Conservation (phyloP, 345 rosid species). For the Dimocarpus longan region DNA sequence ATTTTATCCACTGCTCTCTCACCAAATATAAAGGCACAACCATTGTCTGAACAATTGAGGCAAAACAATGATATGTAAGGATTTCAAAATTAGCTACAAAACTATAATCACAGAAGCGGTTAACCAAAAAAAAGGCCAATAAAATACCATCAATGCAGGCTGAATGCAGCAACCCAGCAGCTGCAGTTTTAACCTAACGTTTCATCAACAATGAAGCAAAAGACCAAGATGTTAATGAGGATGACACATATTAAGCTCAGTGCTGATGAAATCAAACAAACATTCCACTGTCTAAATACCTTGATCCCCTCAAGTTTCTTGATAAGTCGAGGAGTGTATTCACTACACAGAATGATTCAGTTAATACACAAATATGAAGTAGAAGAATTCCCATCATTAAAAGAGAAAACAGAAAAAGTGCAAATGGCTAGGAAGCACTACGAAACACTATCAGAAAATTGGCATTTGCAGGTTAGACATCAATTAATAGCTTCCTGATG, state of each 20-base stretch:
- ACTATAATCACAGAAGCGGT: neutral
- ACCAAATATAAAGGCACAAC: slow-evolving; percentile 79
- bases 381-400: neutral
- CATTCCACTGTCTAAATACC: slow-evolving; percentile 43
- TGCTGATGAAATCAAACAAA: slow-evolving; percentile 18
- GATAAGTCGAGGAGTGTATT: slow-evolving; percentile 89
- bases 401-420: neutral
- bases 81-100: neutral
- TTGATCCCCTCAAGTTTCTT: slow-evolving; percentile 81
- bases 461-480: neutral
- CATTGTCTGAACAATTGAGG: slow-evolving; percentile 61
- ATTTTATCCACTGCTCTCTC: slow-evolving; percentile 54
- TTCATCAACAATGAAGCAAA: slow-evolving; percentile 26
- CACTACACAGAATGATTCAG: slow-evolving; percentile 54
- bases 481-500: neutral
- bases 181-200: slow-evolving; percentile 66
- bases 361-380: neutral
- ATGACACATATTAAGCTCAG: slow-evolving; percentile 10
- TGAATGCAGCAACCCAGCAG: slow-evolving; percentile 92
- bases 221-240: slow-evolving; percentile 20
- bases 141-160: slow-evolving; percentile 79
- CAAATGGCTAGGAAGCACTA: neutral
- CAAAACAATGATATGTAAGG: slow-evolving; percentile 22
- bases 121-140: slow-evolving; percentile 14
- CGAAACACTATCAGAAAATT: neutral